These are phyloP conservation scores for Aureobasidium sp. DNA, from an alignment of 2,329 filamentous ascomycete species.

Conservation along the genomic window DNA sequence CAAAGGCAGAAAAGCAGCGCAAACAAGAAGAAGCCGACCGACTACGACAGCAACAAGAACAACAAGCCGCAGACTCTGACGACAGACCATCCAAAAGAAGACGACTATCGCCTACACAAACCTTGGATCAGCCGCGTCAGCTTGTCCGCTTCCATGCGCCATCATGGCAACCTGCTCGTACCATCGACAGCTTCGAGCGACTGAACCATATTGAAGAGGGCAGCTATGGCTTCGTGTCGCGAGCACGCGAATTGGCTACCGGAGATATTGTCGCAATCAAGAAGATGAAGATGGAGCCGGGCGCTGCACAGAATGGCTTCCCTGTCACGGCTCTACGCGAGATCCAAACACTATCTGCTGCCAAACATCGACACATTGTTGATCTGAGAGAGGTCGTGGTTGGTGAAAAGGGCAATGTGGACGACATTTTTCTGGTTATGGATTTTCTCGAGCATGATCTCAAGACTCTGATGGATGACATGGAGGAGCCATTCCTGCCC, in stretches of 20 bases:
- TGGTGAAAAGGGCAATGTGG: constrained; percentile 24
- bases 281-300: constrained; percentile 84
- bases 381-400: constrained; percentile 70
- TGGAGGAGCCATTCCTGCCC: constrained; percentile 86
- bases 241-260: constrained; percentile 66
- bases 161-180: constrained; percentile 64
- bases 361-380: constrained; percentile 76
- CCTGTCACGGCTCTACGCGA: constrained; percentile 89
- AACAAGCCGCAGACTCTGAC: constrained; percentile 17
- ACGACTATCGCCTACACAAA: constrained; percentile 52
- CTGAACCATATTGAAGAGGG: constrained; percentile 97
- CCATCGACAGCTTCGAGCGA: constrained; percentile 82
- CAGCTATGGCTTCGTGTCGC: constrained; percentile 88
- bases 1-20: constrained; percentile 74
- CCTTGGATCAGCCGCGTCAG: constrained; percentile 37
- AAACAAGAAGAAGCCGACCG: constrained; percentile 51
- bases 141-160: constrained; percentile 66
- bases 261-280: constrained; percentile 85
- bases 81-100: constrained; percentile 49
- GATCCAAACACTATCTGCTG: constrained; percentile 82
- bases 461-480: constrained; percentile 85
- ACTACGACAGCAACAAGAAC: constrained; percentile 24
- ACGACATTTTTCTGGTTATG: constrained; percentile 84
- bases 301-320: constrained; percentile 48
- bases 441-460: constrained; percentile 97